These are phyloP conservation scores for Crucihimalaya himalaica DNA, from an alignment of 345 rosid species.

Conservation along the genomic window DNA sequence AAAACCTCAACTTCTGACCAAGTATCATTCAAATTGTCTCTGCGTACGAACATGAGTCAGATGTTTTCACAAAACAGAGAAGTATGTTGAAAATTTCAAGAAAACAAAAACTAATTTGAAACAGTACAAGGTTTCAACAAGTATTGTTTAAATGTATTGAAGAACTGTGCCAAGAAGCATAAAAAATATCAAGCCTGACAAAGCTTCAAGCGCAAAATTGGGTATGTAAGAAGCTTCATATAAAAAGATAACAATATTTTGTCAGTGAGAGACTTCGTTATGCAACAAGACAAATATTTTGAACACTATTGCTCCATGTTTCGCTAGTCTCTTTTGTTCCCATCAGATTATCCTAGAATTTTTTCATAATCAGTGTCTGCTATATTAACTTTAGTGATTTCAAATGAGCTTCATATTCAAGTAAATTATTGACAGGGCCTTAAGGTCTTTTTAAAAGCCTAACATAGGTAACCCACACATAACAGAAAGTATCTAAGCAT, in stretches of 20 bases:
- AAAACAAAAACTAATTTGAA: background rate
- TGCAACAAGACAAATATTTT: background rate
- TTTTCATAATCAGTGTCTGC: background rate
- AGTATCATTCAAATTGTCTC: conserved; percentile 42
- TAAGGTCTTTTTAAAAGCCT: background rate
- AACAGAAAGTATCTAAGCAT: background rate
- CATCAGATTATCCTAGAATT: conserved; percentile 1
- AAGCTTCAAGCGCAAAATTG: no score
- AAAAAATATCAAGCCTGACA: no score
- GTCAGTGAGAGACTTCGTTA: no score
- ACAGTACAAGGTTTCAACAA: background rate
- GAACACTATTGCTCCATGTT: background rate
- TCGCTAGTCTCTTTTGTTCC: background rate
- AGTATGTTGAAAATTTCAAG: background rate
- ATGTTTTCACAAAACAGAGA: conserved; percentile 8
- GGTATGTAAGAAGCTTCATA: no score
- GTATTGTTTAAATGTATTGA: background rate
- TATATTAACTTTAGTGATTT: background rate
- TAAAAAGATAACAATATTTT: no score
- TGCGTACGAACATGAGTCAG: conserved; percentile 44
- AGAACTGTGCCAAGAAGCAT: background rate
- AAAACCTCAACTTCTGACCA: conserved; percentile 78
- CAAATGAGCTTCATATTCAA: background rate
- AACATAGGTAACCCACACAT: conserved; percentile 1
- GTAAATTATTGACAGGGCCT: background rate